phyloP scores from a whole-genome alignment of 192 early-diverging fungal species.

The Radiomyces spectabilis region DNA sequence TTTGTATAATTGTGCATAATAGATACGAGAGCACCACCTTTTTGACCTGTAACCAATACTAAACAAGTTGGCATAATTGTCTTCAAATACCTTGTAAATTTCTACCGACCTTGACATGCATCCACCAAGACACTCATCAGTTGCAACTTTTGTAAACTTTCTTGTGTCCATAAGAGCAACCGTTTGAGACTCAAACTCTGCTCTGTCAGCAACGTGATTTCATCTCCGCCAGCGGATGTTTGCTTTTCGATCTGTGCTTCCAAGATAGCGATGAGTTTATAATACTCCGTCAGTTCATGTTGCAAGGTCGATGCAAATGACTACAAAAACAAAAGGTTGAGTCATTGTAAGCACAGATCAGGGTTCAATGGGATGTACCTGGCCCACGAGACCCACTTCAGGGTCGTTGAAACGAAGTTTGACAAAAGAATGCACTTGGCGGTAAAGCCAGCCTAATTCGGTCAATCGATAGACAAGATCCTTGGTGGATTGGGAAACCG shows the following conservation, averaged over 20 bases:
- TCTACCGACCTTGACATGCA: constrained; percentile 38
- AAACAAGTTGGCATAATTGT: too few species aligned
- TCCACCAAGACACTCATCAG: constrained; percentile 70
- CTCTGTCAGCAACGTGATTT: constrained; percentile 34
- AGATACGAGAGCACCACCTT: constrained; percentile 68
- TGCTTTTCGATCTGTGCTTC: constrained; percentile 63
- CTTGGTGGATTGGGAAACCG: constrained; percentile 52
- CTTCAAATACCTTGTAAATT: too few species aligned
- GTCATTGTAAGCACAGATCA: too few species aligned
- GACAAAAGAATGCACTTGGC: constrained; percentile 53
- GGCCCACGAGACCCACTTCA: constrained; percentile 47
- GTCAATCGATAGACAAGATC: constrained; percentile 57
- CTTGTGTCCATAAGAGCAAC: constrained; percentile 78
- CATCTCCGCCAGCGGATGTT: constrained; percentile 14
- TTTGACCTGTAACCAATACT: constrained; percentile 45
- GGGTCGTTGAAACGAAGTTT: constrained; percentile 33
- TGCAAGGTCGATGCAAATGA: constrained; percentile 77
- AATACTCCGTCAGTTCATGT: constrained; percentile 77
- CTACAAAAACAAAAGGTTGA: constrained; percentile 52
- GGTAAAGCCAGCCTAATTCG: constrained; percentile 77
- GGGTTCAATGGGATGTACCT: constrained; percentile 31
- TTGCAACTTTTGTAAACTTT: constrained; percentile 67
- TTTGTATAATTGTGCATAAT: constrained; percentile 74
- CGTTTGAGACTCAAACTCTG: constrained; percentile 74
- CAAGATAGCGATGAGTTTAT: constrained; percentile 75